Evolutionary conservation across 1,284 basidiomycete genomes (phyloP).

Genomic region (Jaminaea rosea): DNA sequence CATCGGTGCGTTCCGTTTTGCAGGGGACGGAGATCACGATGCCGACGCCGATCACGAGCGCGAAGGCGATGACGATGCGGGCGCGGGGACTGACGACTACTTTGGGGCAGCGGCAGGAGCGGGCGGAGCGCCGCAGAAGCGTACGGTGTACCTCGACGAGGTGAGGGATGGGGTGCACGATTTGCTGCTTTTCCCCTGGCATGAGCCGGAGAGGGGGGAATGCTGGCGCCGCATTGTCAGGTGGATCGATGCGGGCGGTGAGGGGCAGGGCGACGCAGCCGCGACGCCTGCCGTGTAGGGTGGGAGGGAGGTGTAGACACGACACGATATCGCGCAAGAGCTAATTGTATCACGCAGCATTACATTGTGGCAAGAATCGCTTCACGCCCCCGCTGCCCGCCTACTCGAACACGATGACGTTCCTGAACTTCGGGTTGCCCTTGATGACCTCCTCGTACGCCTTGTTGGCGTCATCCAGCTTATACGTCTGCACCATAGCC

Average conservation of each 20-base stretch:
- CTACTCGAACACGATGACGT: slow-evolving; percentile 1
- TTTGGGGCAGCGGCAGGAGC: slow-evolving; percentile 8
- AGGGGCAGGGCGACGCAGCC: too few species aligned
- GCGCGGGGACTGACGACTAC: slow-evolving; percentile 1
- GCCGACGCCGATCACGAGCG: background rate
- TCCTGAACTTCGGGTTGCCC: slow-evolving; percentile 46
- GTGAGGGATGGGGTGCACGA: slow-evolving; percentile 38
- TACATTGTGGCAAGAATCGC: too few species aligned
- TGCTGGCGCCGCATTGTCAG: slow-evolving; percentile 29
- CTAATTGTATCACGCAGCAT: too few species aligned
- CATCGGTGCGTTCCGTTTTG: background rate
- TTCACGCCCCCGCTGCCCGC: too few species aligned
- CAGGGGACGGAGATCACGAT: background rate
- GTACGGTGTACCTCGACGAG: slow-evolving; percentile 35
- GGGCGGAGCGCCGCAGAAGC: too few species aligned
- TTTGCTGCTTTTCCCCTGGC: slow-evolving; percentile 40
- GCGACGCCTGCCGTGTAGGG: too few species aligned
- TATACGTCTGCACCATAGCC: slow-evolving; percentile 46
- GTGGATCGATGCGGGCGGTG: slow-evolving; percentile 32
- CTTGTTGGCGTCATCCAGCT: slow-evolving; percentile 46
- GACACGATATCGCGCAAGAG: too few species aligned
- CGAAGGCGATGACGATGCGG: background rate
- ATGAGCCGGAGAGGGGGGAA: slow-evolving; percentile 28
- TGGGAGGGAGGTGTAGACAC: too few species aligned
- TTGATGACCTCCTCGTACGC: slow-evolving; percentile 46